phyloP scores from a whole-genome alignment of 192 early-diverging fungal species.

The Polychytrium aggregatum region DNA sequence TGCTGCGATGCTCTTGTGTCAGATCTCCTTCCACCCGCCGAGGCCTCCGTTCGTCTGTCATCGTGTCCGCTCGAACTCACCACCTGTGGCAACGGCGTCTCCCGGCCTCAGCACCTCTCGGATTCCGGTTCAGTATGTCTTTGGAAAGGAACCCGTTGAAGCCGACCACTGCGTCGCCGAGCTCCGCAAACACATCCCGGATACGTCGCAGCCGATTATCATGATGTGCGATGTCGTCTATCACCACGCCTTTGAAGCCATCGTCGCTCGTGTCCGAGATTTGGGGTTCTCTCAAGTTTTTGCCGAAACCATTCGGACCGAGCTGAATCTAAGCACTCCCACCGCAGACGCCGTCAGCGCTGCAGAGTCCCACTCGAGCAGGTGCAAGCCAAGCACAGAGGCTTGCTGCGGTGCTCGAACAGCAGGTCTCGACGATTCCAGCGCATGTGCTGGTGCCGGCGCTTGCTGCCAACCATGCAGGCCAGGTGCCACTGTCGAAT shows the following conservation, averaged over 20 bases:
- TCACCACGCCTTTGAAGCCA: constrained; percentile 21
- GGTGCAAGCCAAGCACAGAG: too few species aligned
- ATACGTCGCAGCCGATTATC: constrained; percentile 37
- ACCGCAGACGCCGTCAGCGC: too few species aligned
- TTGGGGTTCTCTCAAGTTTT: too few species aligned
- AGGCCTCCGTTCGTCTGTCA: neutral
- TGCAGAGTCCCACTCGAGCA: too few species aligned
- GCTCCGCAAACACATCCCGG: constrained; percentile 29
- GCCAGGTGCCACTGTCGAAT: neutral
- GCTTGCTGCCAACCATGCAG: constrained; percentile 1
- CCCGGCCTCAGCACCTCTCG: constrained; percentile 48
- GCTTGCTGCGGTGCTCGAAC: too few species aligned
- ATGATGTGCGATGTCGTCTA: constrained; percentile 71
- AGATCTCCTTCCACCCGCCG: neutral
- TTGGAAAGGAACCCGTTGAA: constrained; percentile 66
- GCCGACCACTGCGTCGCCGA: constrained; percentile 36
- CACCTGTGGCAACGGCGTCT: neutral
- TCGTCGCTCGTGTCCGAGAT: too few species aligned
- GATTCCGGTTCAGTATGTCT: constrained; percentile 76
- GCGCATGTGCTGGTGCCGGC: too few species aligned
- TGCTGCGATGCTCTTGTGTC: too few species aligned
- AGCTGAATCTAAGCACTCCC: too few species aligned
- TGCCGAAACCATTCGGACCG: too few species aligned
- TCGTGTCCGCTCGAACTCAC: neutral
- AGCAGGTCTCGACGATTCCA: too few species aligned